Conservation (phyloP, 345 rosid species). For the Corymbia maculata region DNA sequence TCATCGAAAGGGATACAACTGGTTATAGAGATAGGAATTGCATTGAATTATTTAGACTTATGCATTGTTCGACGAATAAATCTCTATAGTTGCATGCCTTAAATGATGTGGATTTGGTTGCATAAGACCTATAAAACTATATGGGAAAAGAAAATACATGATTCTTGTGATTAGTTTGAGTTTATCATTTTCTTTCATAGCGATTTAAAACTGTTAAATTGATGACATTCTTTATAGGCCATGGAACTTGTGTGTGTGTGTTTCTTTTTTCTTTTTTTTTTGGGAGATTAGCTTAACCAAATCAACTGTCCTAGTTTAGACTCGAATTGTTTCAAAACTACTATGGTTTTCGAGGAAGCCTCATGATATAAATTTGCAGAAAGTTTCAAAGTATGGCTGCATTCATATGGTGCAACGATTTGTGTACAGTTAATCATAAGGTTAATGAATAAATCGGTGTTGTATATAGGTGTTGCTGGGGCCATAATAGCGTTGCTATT, state of each 20-base stretch:
- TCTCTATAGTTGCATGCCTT: neutral
- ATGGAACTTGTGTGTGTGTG: too few species aligned
- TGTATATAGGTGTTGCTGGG: neutral
- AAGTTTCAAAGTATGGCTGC: neutral
- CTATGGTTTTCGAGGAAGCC: neutral
- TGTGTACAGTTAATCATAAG: too few species aligned
- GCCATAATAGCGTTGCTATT: neutral
- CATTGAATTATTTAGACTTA: neutral
- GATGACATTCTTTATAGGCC: too few species aligned
- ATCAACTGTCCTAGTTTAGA: too few species aligned
- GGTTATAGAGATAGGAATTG: neutral
- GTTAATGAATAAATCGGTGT: neutral
- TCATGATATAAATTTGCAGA: neutral
- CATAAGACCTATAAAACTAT: too few species aligned
- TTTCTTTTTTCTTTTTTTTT: too few species aligned
- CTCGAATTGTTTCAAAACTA: neutral
- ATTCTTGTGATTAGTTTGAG: too few species aligned
- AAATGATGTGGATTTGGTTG: neutral
- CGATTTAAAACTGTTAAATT: too few species aligned
- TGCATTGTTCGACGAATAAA: too few species aligned
- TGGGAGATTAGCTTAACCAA: too few species aligned
- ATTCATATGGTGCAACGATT: neutral
- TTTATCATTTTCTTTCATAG: too few species aligned
- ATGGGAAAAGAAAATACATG: too few species aligned
- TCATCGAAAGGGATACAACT: neutral